These are phyloP conservation scores for Phaeosphaeriaceae sp. DNA, from an alignment of 2,329 filamentous ascomycete species.

Conservation along the genomic window DNA sequence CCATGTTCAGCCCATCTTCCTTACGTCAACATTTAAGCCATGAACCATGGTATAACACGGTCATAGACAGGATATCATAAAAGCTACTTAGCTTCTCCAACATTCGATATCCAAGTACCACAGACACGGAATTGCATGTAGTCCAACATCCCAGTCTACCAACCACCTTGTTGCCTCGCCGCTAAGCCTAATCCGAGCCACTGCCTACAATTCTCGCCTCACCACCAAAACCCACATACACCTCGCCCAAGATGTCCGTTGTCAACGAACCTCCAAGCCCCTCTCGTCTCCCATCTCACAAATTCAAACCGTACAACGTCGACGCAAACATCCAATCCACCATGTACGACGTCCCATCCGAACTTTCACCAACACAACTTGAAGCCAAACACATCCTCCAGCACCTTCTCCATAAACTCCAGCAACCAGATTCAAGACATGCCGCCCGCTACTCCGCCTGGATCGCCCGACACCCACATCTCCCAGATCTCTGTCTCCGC, in stretches of 20 bases:
- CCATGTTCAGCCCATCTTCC: conserved; percentile 4
- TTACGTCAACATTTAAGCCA: conserved; percentile 4
- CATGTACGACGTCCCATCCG: conserved; percentile 16
- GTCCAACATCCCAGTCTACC: conserved; percentile 5
- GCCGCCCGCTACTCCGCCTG: conserved; percentile 27
- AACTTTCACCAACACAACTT: conserved; percentile 20
- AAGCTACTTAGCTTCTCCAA: not conserved
- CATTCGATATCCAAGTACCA: not conserved
- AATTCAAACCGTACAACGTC: not conserved
- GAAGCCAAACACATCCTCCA: conserved; percentile 32
- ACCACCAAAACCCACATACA: not conserved
- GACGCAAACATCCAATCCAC: conserved; percentile 3
- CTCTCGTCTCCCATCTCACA: conserved; percentile 2
- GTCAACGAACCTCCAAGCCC: not conserved
- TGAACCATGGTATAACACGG: not conserved
- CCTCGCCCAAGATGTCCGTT: not conserved
- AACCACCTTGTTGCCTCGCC: not conserved
- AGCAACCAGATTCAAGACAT: conserved; percentile 20
- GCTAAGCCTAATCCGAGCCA: not conserved
- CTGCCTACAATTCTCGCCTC: conserved; percentile 1
- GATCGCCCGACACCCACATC: conserved; percentile 23
- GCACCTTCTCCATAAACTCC: conserved; percentile 25
- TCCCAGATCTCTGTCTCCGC: conserved; percentile 26
- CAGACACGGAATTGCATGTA: not conserved
- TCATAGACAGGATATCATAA: not conserved